phyloP scores from a whole-genome alignment of 371 early-diverging fungal species.

The Coemansia sp. region DNA sequence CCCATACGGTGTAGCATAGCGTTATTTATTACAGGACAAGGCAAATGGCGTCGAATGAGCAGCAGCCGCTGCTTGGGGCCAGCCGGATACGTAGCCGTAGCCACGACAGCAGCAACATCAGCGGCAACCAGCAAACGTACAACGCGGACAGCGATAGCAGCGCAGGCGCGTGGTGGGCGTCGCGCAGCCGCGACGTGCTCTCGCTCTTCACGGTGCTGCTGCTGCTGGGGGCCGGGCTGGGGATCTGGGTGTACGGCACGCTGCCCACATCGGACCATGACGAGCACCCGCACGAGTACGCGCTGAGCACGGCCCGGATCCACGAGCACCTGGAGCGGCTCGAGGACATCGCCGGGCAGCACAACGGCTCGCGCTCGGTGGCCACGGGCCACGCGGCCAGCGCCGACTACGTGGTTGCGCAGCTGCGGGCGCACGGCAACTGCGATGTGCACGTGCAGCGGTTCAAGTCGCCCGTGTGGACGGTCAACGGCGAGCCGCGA shows the following conservation, averaged over 20 bases:
- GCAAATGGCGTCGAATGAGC: background rate
- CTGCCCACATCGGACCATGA: constrained; percentile 43
- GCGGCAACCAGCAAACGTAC: background rate
- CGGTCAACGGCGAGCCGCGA: constrained; percentile 17
- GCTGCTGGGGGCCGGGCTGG: constrained; percentile 33
- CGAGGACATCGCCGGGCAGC: constrained; percentile 35
- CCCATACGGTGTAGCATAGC: background rate
- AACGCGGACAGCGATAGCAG: background rate
- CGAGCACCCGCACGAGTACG: constrained; percentile 44
- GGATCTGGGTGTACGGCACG: constrained; percentile 48
- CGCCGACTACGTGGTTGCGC: constrained; percentile 45
- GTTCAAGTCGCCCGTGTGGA: constrained; percentile 50
- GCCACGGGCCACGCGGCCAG: constrained; percentile 47
- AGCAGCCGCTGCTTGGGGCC: constrained; percentile 1
- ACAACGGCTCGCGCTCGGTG: constrained; percentile 52
- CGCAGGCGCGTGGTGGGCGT: constrained; percentile 4
- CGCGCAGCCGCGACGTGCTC: constrained; percentile 15
- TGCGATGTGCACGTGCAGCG: constrained; percentile 49
- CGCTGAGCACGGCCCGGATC: constrained; percentile 39
- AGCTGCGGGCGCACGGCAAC: constrained; percentile 23
- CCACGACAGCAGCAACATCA: background rate
- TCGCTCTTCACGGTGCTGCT: constrained; percentile 31
- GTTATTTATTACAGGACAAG: background rate
- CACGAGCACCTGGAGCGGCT: constrained; percentile 33
- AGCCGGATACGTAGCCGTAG: background rate